Base-by-base conservation (phyloP, 2,329 filamentous ascomycete genomes). In the Colletotrichum sp. region DNA sequence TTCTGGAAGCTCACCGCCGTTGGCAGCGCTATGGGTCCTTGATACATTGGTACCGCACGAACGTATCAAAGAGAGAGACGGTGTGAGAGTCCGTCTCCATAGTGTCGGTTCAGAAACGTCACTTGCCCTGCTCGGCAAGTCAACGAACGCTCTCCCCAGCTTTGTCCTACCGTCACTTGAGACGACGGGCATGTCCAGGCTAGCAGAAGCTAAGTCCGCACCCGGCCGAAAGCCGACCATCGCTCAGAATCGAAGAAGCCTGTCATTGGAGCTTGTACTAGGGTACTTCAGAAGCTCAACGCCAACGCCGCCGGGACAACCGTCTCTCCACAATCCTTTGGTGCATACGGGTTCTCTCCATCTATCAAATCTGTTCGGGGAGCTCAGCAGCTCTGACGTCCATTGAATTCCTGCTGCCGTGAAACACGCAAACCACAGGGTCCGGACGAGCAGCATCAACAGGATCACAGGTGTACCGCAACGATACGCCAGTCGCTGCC, bases 1-100 rank as follows among this genome's bases (percentile, higher is more conserved):
- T 73, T 75, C 73, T 75, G 73, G 73, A 75, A 75, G 69, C 73
- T 62, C 73, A 72, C 62, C 62, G 73, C 69, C 62, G 73, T 66
- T 67, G 62, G 38, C 55, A 38, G 62, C 61, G 68, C 69, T 72
- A 68, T 30, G 30, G 13, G 61, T 56, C 38, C 38, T 58, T 36
- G 69, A 32, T 43, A 62, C 52, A 26, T 65, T 66, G 26, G 48
- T 24, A 58, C 14, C 48, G 52, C 68, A 66, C 61, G 61, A 24
- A 48, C 71, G 61, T 66, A 43, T 74, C 72, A 34, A 61, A 71
- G 36, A 38, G 38, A 67, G 62, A 61, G 72, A 62, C 24, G 21
- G 68, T 48, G 68, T 48, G 28, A 61, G 24, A 62, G 28, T 30
- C 72, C 36, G 68, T 74, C 28, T 38, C 68, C 55, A 30, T 67